Evolutionary conservation across 1,139 yeast species (phyloP).

Genomic region (Blastobotrys niveus): DNA sequence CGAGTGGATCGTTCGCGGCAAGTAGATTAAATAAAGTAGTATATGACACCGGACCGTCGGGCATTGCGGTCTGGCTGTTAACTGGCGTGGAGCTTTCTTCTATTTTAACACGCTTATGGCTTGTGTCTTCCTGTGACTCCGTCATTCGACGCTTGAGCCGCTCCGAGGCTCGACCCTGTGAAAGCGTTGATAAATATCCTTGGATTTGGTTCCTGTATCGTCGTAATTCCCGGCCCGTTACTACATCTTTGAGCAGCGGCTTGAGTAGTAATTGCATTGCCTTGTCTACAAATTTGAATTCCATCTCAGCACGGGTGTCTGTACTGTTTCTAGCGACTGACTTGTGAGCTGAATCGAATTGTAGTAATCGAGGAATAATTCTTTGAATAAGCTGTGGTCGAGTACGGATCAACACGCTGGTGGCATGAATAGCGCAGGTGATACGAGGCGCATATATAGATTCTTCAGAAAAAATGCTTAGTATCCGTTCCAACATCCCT

Average conservation of each 20-base stretch:
- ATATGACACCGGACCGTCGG: constrained; percentile 32
- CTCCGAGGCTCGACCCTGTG: constrained; percentile 30
- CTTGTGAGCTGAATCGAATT: constrained; percentile 32
- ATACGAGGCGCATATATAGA: constrained; percentile 30
- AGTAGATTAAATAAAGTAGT: constrained; percentile 52
- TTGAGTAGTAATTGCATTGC: constrained; percentile 34
- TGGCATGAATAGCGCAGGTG: constrained; percentile 34
- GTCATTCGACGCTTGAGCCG: constrained; percentile 24
- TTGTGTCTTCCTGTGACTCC: constrained; percentile 20
- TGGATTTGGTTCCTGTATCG: constrained; percentile 25
- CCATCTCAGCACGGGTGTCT: constrained; percentile 27
- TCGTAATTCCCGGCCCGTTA: background rate
- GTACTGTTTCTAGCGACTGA: constrained; percentile 18
- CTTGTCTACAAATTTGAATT: constrained; percentile 36
- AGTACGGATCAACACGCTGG: constrained; percentile 32
- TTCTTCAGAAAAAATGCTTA: constrained; percentile 51
- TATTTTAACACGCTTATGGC: constrained; percentile 23
- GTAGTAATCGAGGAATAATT: constrained; percentile 32
- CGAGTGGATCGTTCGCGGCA: constrained; percentile 53
- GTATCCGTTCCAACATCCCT: constrained; percentile 58
- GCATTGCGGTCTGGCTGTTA: constrained; percentile 26
- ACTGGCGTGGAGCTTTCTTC: constrained; percentile 24
- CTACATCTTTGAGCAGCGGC: constrained; percentile 27
- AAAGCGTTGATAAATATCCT: constrained; percentile 30
- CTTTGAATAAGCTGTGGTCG: constrained; percentile 28